Percentiles rank a stretch among this genome's conserved stretches.
Evolutionary conservation across 2,329 filamentous ascomycete species (phyloP).

Genomic region (Aaosphaeria arxii): DNA sequence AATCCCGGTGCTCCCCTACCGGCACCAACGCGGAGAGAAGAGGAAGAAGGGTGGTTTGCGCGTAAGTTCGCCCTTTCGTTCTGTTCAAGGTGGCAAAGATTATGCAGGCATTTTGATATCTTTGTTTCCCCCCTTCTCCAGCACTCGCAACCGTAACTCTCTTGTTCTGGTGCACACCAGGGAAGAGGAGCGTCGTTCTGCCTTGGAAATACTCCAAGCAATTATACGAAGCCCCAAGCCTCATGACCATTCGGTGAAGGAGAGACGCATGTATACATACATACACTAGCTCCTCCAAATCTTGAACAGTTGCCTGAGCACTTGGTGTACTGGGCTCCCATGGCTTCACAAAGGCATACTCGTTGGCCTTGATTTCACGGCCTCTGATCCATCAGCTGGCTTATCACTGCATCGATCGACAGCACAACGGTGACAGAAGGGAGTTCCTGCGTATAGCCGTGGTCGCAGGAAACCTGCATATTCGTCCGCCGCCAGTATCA

Average conservation of each 20-base stretch:
- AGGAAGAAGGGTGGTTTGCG: conserved; percentile 93
- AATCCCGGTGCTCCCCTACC: conserved; percentile 80
- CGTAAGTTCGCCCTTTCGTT: conserved; percentile 62
- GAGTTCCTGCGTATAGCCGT: conserved; percentile 42
- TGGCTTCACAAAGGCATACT: no score
- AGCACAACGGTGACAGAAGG: conserved; percentile 31
- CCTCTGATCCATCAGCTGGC: conserved; percentile 22
- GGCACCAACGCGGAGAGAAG: conserved; percentile 78
- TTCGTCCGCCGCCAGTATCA: conserved; percentile 18
- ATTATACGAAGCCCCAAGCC: conserved; percentile 11
- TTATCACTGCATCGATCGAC: conserved; percentile 21
- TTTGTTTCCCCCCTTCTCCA: neutral
- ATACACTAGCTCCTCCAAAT: no score
- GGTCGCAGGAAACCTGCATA: conserved; percentile 38
- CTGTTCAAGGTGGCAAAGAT: conserved; percentile 13
- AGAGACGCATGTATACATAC: conserved; percentile 6
- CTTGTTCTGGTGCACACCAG: neutral
- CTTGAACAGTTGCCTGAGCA: no score
- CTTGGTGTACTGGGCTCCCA: no score
- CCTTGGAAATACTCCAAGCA: neutral
- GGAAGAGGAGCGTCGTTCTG: conserved; percentile 4
- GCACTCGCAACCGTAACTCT: no score
- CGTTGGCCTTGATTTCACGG: no score
- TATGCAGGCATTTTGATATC: neutral
- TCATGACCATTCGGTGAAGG: conserved; percentile 21